Evolutionary conservation across 2,329 filamentous ascomycete species (phyloP).

Genomic region (Hypoxylon rubiginosum): DNA sequence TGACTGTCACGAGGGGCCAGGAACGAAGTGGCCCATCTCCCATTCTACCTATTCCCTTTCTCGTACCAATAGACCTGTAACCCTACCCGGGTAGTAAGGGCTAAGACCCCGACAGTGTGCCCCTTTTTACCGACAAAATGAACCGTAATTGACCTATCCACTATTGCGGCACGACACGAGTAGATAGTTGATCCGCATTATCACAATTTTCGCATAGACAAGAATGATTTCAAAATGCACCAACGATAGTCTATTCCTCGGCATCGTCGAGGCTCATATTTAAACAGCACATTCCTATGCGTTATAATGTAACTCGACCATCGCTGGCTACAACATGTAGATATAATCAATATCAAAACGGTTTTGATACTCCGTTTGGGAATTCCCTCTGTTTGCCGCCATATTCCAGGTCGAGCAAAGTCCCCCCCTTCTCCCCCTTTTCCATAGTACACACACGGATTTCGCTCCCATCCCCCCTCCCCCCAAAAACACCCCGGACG

Average conservation of each 20-base stretch:
- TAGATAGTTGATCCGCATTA: not conserved
- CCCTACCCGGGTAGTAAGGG: too few species aligned
- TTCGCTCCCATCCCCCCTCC: constrained; percentile 2
- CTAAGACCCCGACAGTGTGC: too few species aligned
- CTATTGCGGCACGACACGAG: not conserved
- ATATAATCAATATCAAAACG: not conserved
- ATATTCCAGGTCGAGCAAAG: constrained; percentile 4
- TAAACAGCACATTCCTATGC: not conserved
- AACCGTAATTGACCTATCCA: too few species aligned
- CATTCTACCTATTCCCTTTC: too few species aligned
- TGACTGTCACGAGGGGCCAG: too few species aligned
- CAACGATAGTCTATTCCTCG: not conserved
- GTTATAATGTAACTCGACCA: not conserved
- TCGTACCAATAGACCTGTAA: too few species aligned
- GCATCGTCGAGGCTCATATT: not conserved
- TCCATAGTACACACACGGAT: constrained; percentile 35
- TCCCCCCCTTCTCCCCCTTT: constrained; percentile 9
- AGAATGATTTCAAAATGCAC: not conserved
- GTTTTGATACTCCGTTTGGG: not conserved
- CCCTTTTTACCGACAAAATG: too few species aligned
- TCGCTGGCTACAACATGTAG: not conserved
- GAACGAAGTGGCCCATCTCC: too few species aligned
- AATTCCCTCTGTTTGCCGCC: not conserved
- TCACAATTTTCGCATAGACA: too few species aligned
- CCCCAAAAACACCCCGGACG: not conserved